Evolutionary conservation across 805 yeast species (phyloP).

Genomic region (Lipomyces orientalis): DNA sequence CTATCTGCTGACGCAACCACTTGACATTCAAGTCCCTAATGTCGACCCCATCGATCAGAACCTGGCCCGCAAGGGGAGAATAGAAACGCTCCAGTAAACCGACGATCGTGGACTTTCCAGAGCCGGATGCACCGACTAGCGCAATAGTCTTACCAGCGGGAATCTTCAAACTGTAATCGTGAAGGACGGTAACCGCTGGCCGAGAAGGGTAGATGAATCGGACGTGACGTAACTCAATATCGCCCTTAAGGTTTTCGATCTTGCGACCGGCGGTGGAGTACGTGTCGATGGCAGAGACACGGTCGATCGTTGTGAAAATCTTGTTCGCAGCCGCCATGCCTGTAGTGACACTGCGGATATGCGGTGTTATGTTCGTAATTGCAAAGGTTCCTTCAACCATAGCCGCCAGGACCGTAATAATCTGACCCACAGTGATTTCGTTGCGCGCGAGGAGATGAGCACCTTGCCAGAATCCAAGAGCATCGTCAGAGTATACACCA

Average conservation of each 20-base stretch:
- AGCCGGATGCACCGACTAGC: constrained; percentile 84
- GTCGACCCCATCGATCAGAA: constrained; percentile 56
- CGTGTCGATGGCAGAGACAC: constrained; percentile 50
- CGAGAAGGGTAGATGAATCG: constrained; percentile 44
- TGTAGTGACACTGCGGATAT: constrained; percentile 46
- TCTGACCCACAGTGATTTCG: constrained; percentile 45
- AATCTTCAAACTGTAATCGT: constrained; percentile 43
- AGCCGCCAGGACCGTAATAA: constrained; percentile 44
- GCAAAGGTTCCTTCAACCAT: constrained; percentile 48
- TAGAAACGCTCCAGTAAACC: constrained; percentile 65
- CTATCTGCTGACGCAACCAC: constrained; percentile 58
- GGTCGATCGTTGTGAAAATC: constrained; percentile 51
- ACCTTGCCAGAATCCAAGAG: constrained; percentile 53
- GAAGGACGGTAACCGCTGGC: constrained; percentile 43
- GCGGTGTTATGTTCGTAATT: constrained; percentile 51
- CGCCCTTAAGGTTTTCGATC: constrained; percentile 47
- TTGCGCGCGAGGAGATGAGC: constrained; percentile 47
- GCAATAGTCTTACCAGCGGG: constrained; percentile 89
- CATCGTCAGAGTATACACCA: constrained; percentile 48
- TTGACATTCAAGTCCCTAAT: constrained; percentile 57
- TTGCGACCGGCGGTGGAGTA: constrained; percentile 37
- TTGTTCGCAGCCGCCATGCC: constrained; percentile 51
- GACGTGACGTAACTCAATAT: constrained; percentile 41
- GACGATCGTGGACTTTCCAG: constrained; percentile 53
- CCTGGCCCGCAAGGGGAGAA: constrained; percentile 57